Conservation (phyloP, 345 rosid genomes). For the Microthlaspi erraticum region DNA sequence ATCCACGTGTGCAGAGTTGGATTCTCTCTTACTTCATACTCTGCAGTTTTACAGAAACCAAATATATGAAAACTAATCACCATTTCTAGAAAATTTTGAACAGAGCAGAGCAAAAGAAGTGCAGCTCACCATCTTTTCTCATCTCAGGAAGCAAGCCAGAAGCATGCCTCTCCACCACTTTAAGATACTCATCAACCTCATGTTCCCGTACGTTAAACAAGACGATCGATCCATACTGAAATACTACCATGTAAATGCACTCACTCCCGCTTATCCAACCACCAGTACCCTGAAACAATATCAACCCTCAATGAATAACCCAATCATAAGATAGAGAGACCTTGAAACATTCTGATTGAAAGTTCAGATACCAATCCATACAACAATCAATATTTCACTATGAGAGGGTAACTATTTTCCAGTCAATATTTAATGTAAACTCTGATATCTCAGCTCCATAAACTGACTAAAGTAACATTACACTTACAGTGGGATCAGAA, state of each 20-base stretch:
- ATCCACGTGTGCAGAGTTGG: conserved; percentile 80
- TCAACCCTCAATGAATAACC: conserved; percentile 9
- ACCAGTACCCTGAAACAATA: conserved; percentile 64
- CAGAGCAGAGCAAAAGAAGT: conserved; percentile 5
- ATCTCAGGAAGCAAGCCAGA: conserved; percentile 90
- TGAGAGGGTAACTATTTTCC: background rate
- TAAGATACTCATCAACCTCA: conserved; percentile 86
- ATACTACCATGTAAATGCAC: conserved; percentile 87
- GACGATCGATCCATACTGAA: conserved; percentile 94
- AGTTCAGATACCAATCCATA: background rate
- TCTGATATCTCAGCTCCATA: background rate
- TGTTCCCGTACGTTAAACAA: conserved; percentile 79
- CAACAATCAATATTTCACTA: conserved; percentile 7
- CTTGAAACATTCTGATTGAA: background rate
- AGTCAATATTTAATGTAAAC: background rate
- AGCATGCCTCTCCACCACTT: conserved; percentile 83
- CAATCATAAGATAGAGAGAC: background rate
- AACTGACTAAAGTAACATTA: background rate
- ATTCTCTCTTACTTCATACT: conserved; percentile 92
- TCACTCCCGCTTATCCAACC: conserved; percentile 72
- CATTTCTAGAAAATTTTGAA: background rate
- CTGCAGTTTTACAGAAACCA: conserved; percentile 53
- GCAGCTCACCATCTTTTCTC: conserved; percentile 88
- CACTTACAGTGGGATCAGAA: conserved; percentile 60
- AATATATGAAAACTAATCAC: conserved; percentile 7